phyloP scores from a whole-genome alignment of 2,329 filamentous ascomycete genomes.

The Biscogniauxia mediterranea region DNA sequence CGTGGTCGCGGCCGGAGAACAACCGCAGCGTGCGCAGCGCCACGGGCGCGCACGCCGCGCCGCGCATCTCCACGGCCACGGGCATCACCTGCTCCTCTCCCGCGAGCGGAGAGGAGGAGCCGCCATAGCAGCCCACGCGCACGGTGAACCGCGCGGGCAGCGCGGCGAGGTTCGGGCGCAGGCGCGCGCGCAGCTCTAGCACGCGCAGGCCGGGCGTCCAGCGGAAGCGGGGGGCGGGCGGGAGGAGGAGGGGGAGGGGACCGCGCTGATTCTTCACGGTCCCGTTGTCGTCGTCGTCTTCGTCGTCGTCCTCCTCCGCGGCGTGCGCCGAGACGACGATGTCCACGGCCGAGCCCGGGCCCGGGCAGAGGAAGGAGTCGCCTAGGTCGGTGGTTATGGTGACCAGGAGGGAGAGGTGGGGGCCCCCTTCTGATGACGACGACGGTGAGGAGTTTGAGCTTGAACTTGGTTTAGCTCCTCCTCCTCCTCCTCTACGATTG shows the following conservation, averaged over 20 bases:
- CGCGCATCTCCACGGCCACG: constrained; percentile 21
- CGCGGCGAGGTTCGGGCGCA: constrained; percentile 15
- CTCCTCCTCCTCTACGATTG: too few relatives aligned
- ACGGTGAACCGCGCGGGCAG: not conserved
- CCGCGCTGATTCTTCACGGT: not conserved
- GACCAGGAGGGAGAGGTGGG: constrained; percentile 40
- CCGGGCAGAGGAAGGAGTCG: constrained; percentile 52
- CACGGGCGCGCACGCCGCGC: constrained; percentile 21
- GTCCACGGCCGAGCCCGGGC: constrained; percentile 42
- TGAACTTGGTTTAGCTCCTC: too few relatives aligned
- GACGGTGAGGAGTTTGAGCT: not conserved
- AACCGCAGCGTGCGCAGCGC: constrained; percentile 19
- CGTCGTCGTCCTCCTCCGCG: constrained; percentile 18
- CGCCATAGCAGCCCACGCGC: not conserved
- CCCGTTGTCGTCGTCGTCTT: constrained; percentile 2
- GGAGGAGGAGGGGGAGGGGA: not conserved
- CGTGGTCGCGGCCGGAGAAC: not conserved
- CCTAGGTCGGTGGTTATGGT: constrained; percentile 58
- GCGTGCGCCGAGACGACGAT: constrained; percentile 39
- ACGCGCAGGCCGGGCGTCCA: constrained; percentile 39
- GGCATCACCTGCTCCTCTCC: constrained; percentile 21
- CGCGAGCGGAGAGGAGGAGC: too few relatives aligned
- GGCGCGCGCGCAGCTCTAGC: constrained; percentile 32
- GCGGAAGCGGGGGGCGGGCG: constrained; percentile 6
- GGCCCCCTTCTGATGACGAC: not conserved